These are phyloP conservation scores for Plantago rigida DNA, from an alignment of 305 asterid genomes.

Conservation along the genomic window DNA sequence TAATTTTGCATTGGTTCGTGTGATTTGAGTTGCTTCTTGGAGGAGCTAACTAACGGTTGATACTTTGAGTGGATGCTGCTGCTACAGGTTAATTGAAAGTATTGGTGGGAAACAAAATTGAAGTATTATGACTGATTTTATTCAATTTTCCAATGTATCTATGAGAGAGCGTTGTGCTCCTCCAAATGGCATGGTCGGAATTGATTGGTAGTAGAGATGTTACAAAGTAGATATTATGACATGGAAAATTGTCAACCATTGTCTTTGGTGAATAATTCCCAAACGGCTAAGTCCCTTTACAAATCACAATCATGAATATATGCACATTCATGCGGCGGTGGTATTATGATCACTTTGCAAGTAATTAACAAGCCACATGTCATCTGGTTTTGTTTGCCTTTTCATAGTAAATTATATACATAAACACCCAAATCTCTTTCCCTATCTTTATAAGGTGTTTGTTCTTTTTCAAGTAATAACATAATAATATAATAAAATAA, in stretches of 20 bases:
- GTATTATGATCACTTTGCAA: not conserved
- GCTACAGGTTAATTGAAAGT: not conserved
- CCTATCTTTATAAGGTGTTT: too few relatives aligned
- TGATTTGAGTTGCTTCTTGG: not conserved
- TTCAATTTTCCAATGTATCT: not conserved
- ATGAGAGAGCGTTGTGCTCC: too few relatives aligned
- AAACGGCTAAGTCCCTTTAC: not conserved
- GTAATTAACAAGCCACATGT: not conserved
- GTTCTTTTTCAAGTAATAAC: too few relatives aligned
- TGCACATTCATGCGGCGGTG: conserved; percentile 2
- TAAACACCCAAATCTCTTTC: too few relatives aligned
- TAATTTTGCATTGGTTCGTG: too few relatives aligned
- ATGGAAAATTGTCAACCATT: too few relatives aligned
- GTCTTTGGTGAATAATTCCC: not conserved
- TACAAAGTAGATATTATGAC: too few relatives aligned
- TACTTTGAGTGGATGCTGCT: not conserved
- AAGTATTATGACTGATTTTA: not conserved
- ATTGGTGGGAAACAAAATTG: not conserved
- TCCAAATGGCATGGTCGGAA: too few relatives aligned
- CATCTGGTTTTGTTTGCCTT: not conserved
- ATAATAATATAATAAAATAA: too few relatives aligned
- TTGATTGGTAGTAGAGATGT: too few relatives aligned
- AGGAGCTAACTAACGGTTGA: not conserved
- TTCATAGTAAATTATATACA: too few relatives aligned
- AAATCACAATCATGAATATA: not conserved